Percentiles rank a stretch among this genome's conserved stretches.
Conservation (phyloP, 768 basidiomycete genomes). For the Boletus rufocinnamomeus region DNA sequence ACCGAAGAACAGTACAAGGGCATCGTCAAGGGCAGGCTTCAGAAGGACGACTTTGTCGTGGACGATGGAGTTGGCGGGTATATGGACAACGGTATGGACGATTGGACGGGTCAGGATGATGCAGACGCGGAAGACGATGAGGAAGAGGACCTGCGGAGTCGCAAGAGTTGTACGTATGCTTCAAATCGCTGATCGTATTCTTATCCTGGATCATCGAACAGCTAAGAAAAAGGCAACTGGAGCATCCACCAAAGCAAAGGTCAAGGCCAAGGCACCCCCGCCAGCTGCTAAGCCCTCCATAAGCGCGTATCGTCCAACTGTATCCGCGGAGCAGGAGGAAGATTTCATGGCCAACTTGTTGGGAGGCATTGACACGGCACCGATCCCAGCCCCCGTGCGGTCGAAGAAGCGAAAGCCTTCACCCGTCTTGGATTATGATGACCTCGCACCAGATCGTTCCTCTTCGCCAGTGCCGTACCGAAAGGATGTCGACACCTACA, state of each 20-base stretch:
- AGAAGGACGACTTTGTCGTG: constrained; percentile 90
- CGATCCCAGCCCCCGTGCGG: constrained; percentile 38
- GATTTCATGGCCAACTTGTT: constrained; percentile 89
- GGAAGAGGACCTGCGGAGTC: constrained; percentile 35
- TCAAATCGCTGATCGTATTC: not conserved
- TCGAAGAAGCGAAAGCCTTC: constrained; percentile 73
- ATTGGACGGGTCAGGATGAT: constrained; percentile 69
- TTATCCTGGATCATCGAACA: constrained; percentile 16
- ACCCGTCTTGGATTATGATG: constrained; percentile 43
- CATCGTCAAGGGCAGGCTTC: constrained; percentile 81
- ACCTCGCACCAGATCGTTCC: constrained; percentile 27
- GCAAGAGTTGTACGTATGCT: constrained; percentile 43
- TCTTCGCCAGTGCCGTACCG: constrained; percentile 46
- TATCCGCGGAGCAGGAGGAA: constrained; percentile 77
- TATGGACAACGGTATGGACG: constrained; percentile 96
- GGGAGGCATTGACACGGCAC: constrained; percentile 62
- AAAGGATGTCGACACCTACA: constrained; percentile 34
- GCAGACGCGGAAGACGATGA: constrained; percentile 59
- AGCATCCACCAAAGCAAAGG: constrained; percentile 38
- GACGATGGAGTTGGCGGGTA: constrained; percentile 93
- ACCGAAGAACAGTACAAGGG: constrained; percentile 85
- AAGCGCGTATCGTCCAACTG: constrained; percentile 76
- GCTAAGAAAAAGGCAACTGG: constrained; percentile 31
- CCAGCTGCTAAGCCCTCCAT: constrained; percentile 59
- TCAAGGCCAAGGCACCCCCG: constrained; percentile 48